Evolutionary conservation across 257 asterid species (phyloP), one percentile per base, ranked within the genome.

Genomic region (Capsicum baccatum): DNA sequence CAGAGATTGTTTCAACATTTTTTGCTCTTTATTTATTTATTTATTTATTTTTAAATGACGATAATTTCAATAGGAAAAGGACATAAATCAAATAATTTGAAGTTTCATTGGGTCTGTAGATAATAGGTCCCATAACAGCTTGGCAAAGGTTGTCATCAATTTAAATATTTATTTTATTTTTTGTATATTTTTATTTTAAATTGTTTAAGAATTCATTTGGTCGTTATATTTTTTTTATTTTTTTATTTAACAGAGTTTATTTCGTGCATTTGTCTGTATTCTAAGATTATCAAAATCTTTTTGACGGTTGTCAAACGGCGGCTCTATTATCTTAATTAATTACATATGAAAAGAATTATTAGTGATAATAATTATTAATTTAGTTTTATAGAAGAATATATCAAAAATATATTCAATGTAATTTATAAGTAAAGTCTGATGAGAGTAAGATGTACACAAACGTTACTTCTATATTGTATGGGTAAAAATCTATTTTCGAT

Each of bases 51-150:
- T 73, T 19, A 6, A 17, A 44, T n/a, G 80, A 74, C 19, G 21
- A 50, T 12, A 50, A 50, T 74, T 50, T 48, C 19, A 2, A 50
- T 3, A 21, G 62, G 80, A 74, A 74, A 48, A 50, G 2, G 44
- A 74, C 80, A 73, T 5, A n/a, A 74, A 19, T 47, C 3, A 74
- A 13, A 74, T 50, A 19, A 74, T 12, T 21, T 74, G 17, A 50
- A 48, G 62, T 74, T 17, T 13, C 19, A 3, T 48, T 12, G 39
- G 42, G 60, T 50, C 60, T 48, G n/a, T n/a, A 48, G 59, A n/a
- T 10, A 74, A 7, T 74, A 17, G 81, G 60, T 74, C 81, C 44
- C 81, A 74, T 50, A 19, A 50, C 81, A 74, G 81, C 62, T 74
- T 74, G 62, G 62, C 21, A 50, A 74, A 21, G 81, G 81, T 1